Conservation (phyloP, 169 alveolate species). For the Cyclospora cayetanensis region DNA sequence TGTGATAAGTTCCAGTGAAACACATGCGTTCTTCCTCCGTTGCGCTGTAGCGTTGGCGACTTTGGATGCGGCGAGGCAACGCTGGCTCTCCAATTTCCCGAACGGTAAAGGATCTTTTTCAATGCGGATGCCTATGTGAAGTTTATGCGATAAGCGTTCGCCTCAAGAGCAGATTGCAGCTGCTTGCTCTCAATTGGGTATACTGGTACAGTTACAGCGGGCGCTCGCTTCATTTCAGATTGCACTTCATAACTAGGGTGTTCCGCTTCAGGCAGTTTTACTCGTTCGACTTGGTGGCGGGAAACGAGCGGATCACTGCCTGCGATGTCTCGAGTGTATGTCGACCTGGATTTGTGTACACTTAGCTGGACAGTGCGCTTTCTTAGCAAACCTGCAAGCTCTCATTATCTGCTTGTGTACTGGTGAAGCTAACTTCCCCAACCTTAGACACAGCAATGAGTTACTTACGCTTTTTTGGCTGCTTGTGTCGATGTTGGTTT, state of each 20-base stretch:
- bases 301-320: conserved; percentile 78
- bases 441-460: too few relatives aligned
- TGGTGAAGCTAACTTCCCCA: background rate
- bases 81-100: conserved; percentile 72
- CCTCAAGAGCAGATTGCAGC: too few relatives aligned
- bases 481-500: background rate
- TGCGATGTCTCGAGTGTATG: conserved; percentile 82
- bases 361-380: too few relatives aligned
- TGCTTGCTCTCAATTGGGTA: background rate
- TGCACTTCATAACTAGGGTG: too few relatives aligned
- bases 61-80: conserved; percentile 82
- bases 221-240: too few relatives aligned
- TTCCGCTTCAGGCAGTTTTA: conserved; percentile 70
- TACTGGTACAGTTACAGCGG: too few relatives aligned
- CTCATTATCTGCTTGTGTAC: background rate
- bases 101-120: conserved; percentile 67
- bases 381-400: background rate
- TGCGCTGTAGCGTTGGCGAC: conserved; percentile 74
- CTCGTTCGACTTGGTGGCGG: conserved; percentile 83
- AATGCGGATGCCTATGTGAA: too few relatives aligned
- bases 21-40: background rate
- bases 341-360: background rate
- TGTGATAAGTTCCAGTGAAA: background rate
- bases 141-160: too few relatives aligned
- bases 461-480: background rate